Base-by-base conservation (phyloP, 2,329 filamentous ascomycete genomes). In the Intubia oerlemansii region DNA sequence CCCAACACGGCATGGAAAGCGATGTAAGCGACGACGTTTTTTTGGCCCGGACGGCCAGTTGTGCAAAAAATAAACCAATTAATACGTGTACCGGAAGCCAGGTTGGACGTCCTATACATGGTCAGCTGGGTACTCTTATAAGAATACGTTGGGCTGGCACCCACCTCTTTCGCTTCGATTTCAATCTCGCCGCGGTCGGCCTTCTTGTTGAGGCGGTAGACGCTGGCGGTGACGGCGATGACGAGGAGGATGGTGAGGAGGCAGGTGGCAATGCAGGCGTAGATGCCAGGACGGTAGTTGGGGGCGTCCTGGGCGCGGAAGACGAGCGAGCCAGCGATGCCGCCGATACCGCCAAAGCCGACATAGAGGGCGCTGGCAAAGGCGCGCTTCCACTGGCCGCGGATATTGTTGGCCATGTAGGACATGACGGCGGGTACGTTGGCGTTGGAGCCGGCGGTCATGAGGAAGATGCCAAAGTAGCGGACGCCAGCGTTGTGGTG, bases 351-450 rank as follows among this genome's bases (percentile, higher is more conserved):
- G 0, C 68, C 69, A 10, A 67, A 39, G 0, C 62, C 63, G 28
- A 75, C 71, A 23, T 70, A 65, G 10, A 75, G 48, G 0, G 67
- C 70, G 59, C 74, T 74, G 2, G 67, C 69, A 0, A 58, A 61
- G 7, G 32, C 20, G 27, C 57, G 51, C 44, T 62, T 62, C 32
- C 56, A 43, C 12, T 50, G 53, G n/a, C 53, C 55, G 11, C 54
- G 53, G 24, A 62, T 56, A 36, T 62, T 62, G 41, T 57, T 59
- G 20, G 50, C 52, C 28, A 60, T 56, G 57, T 57, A 62, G 3
- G 56, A 53, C 28, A 61, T 49, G n/a, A 52, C 50, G n/a, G 52
- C 46, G 2, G 56, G 54, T 6, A 61, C 53, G 36, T 56, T 54
- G 10, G 55, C 53, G 40, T 62, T 61, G 33, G 59, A 53, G 12